Conservation (phyloP, 768 basidiomycete species). For the Boletales sp. region DNA sequence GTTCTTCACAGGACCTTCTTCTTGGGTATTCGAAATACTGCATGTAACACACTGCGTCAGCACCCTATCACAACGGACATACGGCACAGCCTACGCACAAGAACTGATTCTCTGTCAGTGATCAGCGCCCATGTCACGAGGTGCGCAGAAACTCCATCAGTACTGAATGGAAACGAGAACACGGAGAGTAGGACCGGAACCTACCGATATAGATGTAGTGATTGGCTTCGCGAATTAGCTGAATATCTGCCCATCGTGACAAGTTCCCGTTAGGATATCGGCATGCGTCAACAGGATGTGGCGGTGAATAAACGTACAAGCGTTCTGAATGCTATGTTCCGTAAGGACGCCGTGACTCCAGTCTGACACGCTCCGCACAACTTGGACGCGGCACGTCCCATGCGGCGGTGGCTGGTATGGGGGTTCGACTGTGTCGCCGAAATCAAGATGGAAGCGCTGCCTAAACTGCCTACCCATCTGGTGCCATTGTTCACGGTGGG, state of each 20-base stretch:
- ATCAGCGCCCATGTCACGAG: constrained; percentile 6
- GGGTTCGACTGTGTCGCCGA: constrained; percentile 37
- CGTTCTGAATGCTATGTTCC: constrained; percentile 91
- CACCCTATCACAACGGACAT: not conserved
- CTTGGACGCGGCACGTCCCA: constrained; percentile 70
- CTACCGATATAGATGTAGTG: constrained; percentile 91
- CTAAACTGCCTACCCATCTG: constrained; percentile 55
- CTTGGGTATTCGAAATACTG: constrained; percentile 74
- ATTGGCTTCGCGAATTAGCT: constrained; percentile 78
- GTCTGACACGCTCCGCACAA: constrained; percentile 80
- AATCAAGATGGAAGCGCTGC: constrained; percentile 58
- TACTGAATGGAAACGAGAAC: not conserved
- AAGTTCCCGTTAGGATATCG: not conserved
- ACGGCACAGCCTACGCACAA: constrained; percentile 51
- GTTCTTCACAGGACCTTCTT: constrained; percentile 71
- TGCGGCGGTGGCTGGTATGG: constrained; percentile 42
- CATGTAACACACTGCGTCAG: constrained; percentile 7
- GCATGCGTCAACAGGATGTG: not conserved
- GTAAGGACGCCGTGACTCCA: constrained; percentile 93
- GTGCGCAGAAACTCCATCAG: constrained; percentile 10
- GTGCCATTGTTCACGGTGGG: constrained; percentile 62
- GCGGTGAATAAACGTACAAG: constrained; percentile 53
- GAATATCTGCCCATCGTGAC: constrained; percentile 46
- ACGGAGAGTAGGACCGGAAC: constrained; percentile 23
- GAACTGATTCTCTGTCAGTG: constrained; percentile 70